A percentile compares a stretch with the other conserved stretches of the same genome.
These are phyloP conservation scores for Ocimum tenuiflorum DNA, from an alignment of 257 asterid species.

Conservation along the genomic window DNA sequence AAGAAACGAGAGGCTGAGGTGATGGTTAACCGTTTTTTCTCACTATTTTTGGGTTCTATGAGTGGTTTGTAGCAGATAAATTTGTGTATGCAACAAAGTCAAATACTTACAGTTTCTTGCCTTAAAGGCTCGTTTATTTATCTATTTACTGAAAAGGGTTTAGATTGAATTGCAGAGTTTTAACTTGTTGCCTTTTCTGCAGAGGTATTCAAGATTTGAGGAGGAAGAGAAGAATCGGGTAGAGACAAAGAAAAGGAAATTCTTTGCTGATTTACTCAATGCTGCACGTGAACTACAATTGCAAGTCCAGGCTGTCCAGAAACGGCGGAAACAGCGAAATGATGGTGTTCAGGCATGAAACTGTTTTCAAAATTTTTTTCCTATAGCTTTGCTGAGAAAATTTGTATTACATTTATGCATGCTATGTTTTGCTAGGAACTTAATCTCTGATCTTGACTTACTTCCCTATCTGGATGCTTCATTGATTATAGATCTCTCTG, in stretches of 20 bases:
- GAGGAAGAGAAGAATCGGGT: constrained; percentile 83
- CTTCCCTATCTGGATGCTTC: constrained; percentile 8
- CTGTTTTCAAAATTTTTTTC: neutral
- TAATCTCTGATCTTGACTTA: constrained; percentile 7
- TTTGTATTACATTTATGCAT: neutral
- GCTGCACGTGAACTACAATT: constrained; percentile 90
- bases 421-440: constrained; percentile 5
- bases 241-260: constrained; percentile 79
- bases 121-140: constrained; percentile 1
- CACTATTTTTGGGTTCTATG: neutral
- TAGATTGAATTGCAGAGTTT: constrained; percentile 11
- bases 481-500: constrained; percentile 6
- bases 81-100: constrained; percentile 6
- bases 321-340: constrained; percentile 84
- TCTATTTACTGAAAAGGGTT: neutral
- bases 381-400: neutral
- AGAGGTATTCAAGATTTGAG: constrained; percentile 86
- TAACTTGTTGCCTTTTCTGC: constrained; percentile 25
- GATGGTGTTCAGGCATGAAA: constrained; percentile 86
- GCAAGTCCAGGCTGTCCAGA: constrained; percentile 87
- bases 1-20: constrained; percentile 97
- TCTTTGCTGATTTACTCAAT: constrained; percentile 80
- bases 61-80: neutral
- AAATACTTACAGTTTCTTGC: neutral
- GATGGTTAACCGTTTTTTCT: constrained; percentile 2